These are phyloP conservation scores for Pseudocercospora cruenta DNA, from an alignment of 2,329 filamentous ascomycete species.

Conservation along the genomic window DNA sequence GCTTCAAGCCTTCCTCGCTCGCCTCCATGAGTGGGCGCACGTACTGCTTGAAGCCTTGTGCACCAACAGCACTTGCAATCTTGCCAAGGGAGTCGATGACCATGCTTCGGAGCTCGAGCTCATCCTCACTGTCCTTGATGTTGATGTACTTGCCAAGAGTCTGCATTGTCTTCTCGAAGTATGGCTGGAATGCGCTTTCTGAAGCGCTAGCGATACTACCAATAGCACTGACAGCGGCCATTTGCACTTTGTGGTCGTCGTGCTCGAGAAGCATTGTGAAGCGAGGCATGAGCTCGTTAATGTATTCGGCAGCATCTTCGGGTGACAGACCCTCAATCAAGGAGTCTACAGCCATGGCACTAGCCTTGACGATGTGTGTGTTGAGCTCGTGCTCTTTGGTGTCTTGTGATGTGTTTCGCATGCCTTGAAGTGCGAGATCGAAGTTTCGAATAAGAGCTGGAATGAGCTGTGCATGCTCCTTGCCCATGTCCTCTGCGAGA, in stretches of 20 bases:
- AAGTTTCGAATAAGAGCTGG: slow-evolving; percentile 85
- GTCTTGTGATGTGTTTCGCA: slow-evolving; percentile 54
- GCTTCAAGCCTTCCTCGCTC: slow-evolving; percentile 84
- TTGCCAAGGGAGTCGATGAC: slow-evolving; percentile 92
- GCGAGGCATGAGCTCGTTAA: slow-evolving; percentile 78
- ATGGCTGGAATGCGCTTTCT: slow-evolving; percentile 82
- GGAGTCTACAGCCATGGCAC: slow-evolving; percentile 87
- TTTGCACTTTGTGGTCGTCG: slow-evolving; percentile 86
- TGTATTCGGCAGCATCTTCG: slow-evolving; percentile 79
- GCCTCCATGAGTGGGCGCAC: slow-evolving; percentile 88
- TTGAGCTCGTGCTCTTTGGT: slow-evolving; percentile 68
- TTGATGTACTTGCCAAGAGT: slow-evolving; percentile 81
- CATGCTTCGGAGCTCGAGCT: slow-evolving; percentile 84
- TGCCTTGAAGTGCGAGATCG: slow-evolving; percentile 73
- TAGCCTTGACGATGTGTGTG: slow-evolving; percentile 83
- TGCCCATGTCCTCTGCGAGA: slow-evolving; percentile 83
- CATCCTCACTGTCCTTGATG: slow-evolving; percentile 86
- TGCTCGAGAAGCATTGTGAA: slow-evolving; percentile 83
- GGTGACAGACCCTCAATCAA: slow-evolving; percentile 83
- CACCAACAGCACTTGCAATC: slow-evolving; percentile 85
- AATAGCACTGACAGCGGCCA: slow-evolving; percentile 82
- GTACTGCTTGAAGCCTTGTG: slow-evolving; percentile 85
- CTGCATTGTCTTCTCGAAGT: slow-evolving; percentile 87
- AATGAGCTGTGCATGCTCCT: slow-evolving; percentile 83
- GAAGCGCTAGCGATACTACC: slow-evolving; percentile 88